phyloP scores from a whole-genome alignment of 768 basidiomycete genomes.

The Mycena pura region DNA sequence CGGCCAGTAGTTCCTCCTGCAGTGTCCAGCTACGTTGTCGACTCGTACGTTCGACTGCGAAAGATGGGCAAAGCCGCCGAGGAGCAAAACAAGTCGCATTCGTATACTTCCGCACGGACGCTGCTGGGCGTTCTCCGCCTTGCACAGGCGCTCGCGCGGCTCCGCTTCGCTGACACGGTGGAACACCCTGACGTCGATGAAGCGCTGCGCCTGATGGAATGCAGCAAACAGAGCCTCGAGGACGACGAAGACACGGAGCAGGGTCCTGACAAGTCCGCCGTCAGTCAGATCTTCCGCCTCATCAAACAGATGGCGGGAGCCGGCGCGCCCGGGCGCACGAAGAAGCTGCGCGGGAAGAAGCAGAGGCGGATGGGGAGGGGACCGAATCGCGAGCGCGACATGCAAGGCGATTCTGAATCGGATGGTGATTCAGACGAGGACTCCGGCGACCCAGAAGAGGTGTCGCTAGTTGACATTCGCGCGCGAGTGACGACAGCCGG shows the following conservation, averaged over 20 bases:
- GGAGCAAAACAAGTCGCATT: constrained; percentile 84
- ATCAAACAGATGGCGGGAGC: constrained; percentile 83
- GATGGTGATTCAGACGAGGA: constrained; percentile 72
- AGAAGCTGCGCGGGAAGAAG: constrained; percentile 42
- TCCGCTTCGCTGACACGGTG: constrained; percentile 84
- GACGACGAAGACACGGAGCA: constrained; percentile 77
- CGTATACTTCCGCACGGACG: constrained; percentile 96
- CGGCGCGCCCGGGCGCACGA: constrained; percentile 35
- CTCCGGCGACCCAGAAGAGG: constrained; percentile 58
- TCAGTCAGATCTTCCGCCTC: constrained; percentile 87
- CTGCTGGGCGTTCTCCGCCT: constrained; percentile 94
- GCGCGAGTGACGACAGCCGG: constrained; percentile 85
- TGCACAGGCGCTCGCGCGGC: constrained; percentile 91
- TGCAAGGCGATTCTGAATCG: constrained; percentile 68
- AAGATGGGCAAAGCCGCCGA: constrained; percentile 93
- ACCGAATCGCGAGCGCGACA: constrained; percentile 72
- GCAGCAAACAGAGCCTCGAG: constrained; percentile 89
- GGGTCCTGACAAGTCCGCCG: constrained; percentile 77
- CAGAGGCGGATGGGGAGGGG: constrained; percentile 69
- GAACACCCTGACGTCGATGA: constrained; percentile 92
- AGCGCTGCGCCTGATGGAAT: constrained; percentile 95
- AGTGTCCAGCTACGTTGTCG: constrained; percentile 93
- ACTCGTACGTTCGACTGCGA: constrained; percentile 94
- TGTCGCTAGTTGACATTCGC: constrained; percentile 88
- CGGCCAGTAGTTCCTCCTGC: constrained; percentile 89